Percentiles rank a stretch among this genome's conserved stretches.
These are phyloP conservation scores for Suillus plorans DNA, from an alignment of 768 basidiomycete species.

Conservation along the genomic window DNA sequence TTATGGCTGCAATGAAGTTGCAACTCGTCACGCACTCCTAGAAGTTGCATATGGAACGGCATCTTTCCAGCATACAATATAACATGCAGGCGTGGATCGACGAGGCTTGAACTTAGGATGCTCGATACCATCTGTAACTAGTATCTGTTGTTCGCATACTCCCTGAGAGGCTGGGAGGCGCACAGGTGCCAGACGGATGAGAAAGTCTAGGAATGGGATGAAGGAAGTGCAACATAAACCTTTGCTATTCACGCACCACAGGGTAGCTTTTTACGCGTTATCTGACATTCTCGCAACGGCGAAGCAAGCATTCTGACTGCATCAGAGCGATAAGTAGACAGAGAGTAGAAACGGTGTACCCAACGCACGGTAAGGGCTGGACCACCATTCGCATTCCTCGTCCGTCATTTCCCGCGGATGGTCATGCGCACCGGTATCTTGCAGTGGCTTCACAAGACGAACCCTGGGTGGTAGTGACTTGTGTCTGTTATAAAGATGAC, in stretches of 20 bases:
- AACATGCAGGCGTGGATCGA: slow-evolving; percentile 44
- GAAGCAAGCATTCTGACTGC: slow-evolving; percentile 72
- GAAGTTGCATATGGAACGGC: slow-evolving; percentile 34
- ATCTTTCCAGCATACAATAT: slow-evolving; percentile 62
- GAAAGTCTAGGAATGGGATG: slow-evolving; percentile 48
- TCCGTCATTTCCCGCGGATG: slow-evolving; percentile 56
- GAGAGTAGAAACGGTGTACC: not conserved
- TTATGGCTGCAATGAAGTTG: slow-evolving; percentile 2
- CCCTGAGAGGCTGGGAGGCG: slow-evolving; percentile 36
- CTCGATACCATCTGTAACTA: slow-evolving; percentile 63
- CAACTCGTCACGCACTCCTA: slow-evolving; percentile 37
- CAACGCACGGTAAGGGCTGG: slow-evolving; percentile 71
- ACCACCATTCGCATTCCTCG: slow-evolving; percentile 66
- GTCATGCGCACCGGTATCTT: slow-evolving; percentile 30
- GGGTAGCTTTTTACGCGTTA: slow-evolving; percentile 54
- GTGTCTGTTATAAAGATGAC: slow-evolving; percentile 49
- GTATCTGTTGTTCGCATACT: slow-evolving; percentile 25
- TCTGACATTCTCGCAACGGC: slow-evolving; percentile 56
- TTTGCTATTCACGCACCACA: slow-evolving; percentile 40
- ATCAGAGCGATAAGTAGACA: slow-evolving; percentile 4
- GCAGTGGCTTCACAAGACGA: slow-evolving; percentile 26
- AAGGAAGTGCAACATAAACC: slow-evolving; percentile 5
- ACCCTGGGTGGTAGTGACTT: slow-evolving; percentile 58
- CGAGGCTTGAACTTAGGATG: slow-evolving; percentile 59
- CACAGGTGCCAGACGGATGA: slow-evolving; percentile 58